Evolutionary conservation across 1,284 basidiomycete species (phyloP), one percentile per base, ranked within the genome.

Genomic region (Pseudozyma pruni): DNA sequence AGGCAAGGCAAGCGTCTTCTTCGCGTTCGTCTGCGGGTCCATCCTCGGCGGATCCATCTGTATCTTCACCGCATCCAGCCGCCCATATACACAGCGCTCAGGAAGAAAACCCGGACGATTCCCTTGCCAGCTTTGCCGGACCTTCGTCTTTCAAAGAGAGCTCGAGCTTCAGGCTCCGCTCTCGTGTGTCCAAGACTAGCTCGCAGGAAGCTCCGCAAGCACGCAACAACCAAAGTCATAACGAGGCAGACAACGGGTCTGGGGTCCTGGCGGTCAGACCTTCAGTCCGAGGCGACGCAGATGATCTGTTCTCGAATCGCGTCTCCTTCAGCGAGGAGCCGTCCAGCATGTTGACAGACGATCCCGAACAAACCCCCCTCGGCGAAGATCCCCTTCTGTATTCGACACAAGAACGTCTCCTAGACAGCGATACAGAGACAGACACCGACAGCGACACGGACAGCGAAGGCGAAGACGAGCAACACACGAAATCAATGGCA

Each of bases 381-480:
- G 72, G 74, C 29, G 68, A 75, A 27, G 75, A 77, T 44, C 76
- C 76, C 0, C 44, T 79, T 39, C 63, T 63, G 6, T 79, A 76
- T 37, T 51, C 68, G 6, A 59, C 59, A 0, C 51, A 68, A 37
- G 57, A 76, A 3, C 54, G 64, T 29, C 50, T 75, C 2, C 54
- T 79, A 6, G 61, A 72, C 11, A 58, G 44, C 44, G 62, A 76
- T 25, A 63, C 66, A 1, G 68, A 72, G 0, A 49, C 59, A 1
- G 54, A 58, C 0, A 39, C 56, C 11, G 67, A 71, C 37, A 54
- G 49, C 1, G 73, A 74, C 0, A 54, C 32, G 22, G 72, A 61
- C 19, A 35, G 32, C 11, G 71, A 63, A 1, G 27, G n/a, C 5
- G 71, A 74, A 6, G 22, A 13, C 23, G 31, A 33, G 4, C 27